These are phyloP conservation scores for Urtica urens DNA, from an alignment of 306 rosid genomes.

Conservation along the genomic window DNA sequence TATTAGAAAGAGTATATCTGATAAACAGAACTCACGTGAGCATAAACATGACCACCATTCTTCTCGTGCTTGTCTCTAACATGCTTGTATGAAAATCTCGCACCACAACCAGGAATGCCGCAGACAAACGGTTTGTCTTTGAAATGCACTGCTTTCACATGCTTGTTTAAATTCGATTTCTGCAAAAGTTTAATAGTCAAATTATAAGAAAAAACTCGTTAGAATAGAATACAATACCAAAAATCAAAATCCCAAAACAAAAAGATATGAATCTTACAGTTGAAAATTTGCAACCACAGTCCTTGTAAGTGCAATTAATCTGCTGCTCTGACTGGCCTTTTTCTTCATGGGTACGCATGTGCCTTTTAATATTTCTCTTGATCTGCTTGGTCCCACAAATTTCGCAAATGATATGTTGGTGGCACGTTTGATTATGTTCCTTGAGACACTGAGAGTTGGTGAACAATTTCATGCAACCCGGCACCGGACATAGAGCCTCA, in stretches of 20 bases:
- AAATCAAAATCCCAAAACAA: neutral
- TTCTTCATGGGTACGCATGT: constrained; percentile 43
- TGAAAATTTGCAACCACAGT: constrained; percentile 46
- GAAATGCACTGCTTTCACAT: constrained; percentile 63
- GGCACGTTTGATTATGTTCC: constrained; percentile 56
- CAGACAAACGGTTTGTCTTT: constrained; percentile 48
- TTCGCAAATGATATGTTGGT: constrained; percentile 49
- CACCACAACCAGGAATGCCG: constrained; percentile 61
- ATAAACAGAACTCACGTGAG: constrained; percentile 36
- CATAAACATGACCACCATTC: constrained; percentile 40
- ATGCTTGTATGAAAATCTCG: constrained; percentile 82
- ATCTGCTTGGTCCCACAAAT: constrained; percentile 51
- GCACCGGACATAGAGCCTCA: constrained; percentile 54
- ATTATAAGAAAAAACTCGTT: too few relatives aligned
- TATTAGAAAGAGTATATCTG: too few relatives aligned
- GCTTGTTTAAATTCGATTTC: constrained; percentile 68
- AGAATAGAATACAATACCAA: neutral
- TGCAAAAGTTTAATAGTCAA: too few relatives aligned
- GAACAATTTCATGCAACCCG: constrained; percentile 59
- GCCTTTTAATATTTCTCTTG: constrained; percentile 67
- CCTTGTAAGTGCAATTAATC: constrained; percentile 40
- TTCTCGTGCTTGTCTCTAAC: constrained; percentile 81
- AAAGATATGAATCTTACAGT: constrained; percentile 34
- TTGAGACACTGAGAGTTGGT: constrained; percentile 48
- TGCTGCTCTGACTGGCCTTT: constrained; percentile 10